phyloP scores from a whole-genome alignment of 495 filamentous ascomycete genomes.

The Rhypophila decipiens region DNA sequence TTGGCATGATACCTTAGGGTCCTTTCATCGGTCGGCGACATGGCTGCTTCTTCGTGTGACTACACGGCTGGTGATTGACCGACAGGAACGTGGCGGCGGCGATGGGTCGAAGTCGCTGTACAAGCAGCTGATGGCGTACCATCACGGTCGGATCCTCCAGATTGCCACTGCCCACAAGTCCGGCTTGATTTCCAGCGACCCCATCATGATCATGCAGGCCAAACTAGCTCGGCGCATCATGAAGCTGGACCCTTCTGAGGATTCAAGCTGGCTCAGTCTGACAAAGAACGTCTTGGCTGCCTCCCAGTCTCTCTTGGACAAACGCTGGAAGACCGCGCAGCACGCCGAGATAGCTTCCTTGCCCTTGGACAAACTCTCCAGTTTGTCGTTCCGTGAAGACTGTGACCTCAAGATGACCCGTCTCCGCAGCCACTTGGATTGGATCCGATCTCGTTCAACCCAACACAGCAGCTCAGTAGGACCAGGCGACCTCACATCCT shows the following conservation, averaged over 20 bases:
- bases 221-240: conserved; percentile 44
- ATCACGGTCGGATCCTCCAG: conserved; percentile 38
- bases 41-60: conserved; percentile 57
- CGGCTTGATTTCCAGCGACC: conserved; percentile 27
- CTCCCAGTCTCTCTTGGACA: neutral
- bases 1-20: conserved; percentile 33
- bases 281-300: neutral
- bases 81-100: conserved; percentile 5
- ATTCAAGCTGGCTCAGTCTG: neutral
- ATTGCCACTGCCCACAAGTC: conserved; percentile 3
- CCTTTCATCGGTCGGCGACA: conserved; percentile 52
- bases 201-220: conserved; percentile 38
- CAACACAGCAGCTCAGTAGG: neutral
- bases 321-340: conserved; percentile 10
- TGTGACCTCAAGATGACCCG: conserved; percentile 5
- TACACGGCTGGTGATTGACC: conserved; percentile 36
- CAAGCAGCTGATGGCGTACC: conserved; percentile 52
- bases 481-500: conserved; percentile 4
- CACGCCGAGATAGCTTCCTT: neutral
- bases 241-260: conserved; percentile 30
- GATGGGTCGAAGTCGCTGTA: conserved; percentile 25
- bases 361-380: neutral
- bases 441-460: conserved; percentile 2
- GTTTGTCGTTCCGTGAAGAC: conserved; percentile 8
- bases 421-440: neutral